Evolutionary conservation across 352 stramenopile genomes (phyloP), one percentile per base, ranked within the genome.

Genomic region (Globisporangium mamillatum): DNA sequence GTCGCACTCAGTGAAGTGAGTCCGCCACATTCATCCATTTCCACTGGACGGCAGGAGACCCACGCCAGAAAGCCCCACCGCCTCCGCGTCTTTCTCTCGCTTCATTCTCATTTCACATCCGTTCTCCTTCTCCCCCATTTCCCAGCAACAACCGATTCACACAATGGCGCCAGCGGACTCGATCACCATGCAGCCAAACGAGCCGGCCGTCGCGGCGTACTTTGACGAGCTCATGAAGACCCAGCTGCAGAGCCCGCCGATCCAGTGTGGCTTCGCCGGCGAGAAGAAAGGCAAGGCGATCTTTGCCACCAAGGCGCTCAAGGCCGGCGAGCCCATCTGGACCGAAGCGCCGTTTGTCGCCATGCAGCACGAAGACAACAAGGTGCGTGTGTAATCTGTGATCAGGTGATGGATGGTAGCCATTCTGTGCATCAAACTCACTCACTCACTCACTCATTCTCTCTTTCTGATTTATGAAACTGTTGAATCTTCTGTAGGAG

Each of bases 321-420:
- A 75, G 56, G 78, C 81, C n/a, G 88, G 88, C 48, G 79, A 92
- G 55, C 76, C 75, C 25, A 75, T 91, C 60, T 89, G 77, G 73
- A 87, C 71, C 62, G 82, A 91, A 64, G 70, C 70, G 16, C 81
- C 82, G 27, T 88, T 86, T 46, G 82, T 91, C 14, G 81, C 82
- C 55, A 89, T 91, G 82, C 82, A 91, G 71, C 79, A 89, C 67
- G 72, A 82, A 52, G 82, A 90, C 78, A 94, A 93, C 72, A 90
- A 90, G 66, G 69, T 80, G n/a, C 1, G 66, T 70, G 18, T 27
- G 29, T 18, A 32, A 53, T 38, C 10, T 34, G 71, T 14, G 10
- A 34, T 54, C 10, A 56, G 18, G 10, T 52, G n/a, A 25, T n/a
- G 24, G 7, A 8, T 61, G 36, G 55, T 61, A 61, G 55, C 55